Base-by-base conservation (phyloP, 1,284 basidiomycete genomes). In the Thecaphora thlaspeos region DNA sequence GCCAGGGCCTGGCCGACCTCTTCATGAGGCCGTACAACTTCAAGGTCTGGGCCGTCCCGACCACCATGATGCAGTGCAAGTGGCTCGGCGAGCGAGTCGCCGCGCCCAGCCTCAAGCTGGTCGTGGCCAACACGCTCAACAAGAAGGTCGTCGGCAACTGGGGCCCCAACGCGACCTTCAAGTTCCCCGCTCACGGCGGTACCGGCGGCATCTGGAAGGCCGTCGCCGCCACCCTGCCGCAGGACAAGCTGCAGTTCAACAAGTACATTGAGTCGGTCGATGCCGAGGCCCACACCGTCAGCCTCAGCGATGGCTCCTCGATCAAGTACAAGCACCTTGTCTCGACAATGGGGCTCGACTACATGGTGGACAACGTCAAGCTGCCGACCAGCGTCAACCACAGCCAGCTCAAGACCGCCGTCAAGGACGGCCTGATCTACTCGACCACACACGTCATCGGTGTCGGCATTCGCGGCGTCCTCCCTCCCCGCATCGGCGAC, bases 21-120 rank as follows among this genome's bases (percentile, higher is more conserved):
- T 83, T 83, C 71, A 83, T 83, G 82, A 71, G 81, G 42, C 81
- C 81, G 37, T 83, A 83, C 76, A 83, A 83, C 75, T 82, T 80
- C 79, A 82, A 82, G 68, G 82, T 83, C 14, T 83, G 82, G 82
- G 82, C 81, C 41, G 80, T 82, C 10, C 81, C 80, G 28, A 81
- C 82, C 12, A 79, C 76, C 37, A 61, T 70, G 80, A 83, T 83
- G 82, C 82, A 83, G 78, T 82, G 82, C 75, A 80, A 81, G 71
- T 83, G 82, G 82, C 78, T 83, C 43, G 82, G 82, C 18, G 82
- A 83, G 73, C 80, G 82, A 58, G 82, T 83, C 22, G 82, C 82
- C 3, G 82, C 82, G 12, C 82, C 82, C 18, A 79, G 77, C 28
- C 78, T 82, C 65, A 81, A 82, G 73, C 72, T 79, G 19, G 81